Evolutionary conservation across 1,139 yeast species (phyloP), one percentile per base, ranked within the genome.

Genomic region (Geotrichum histeridarum): DNA sequence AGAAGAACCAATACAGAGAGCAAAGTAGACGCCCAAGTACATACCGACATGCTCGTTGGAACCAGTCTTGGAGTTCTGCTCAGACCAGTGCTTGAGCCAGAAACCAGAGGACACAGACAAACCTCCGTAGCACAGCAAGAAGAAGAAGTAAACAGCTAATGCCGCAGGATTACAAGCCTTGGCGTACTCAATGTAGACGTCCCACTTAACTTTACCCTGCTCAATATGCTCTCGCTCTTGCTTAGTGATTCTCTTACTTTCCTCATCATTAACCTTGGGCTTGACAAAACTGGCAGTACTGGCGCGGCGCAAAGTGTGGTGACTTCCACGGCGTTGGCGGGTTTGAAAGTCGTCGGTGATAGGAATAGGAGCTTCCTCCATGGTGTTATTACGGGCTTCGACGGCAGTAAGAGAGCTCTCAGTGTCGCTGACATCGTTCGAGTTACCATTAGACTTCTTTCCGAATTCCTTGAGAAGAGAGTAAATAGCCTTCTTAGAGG

Each of bases 11-110:
- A 89, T 65, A 59, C 96, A 95, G 51, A 88, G 72, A n/a, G 77
- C 73, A 57, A 87, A 78, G 69, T 89, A 88, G 50, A 85, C 76
- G 33, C 85, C 84, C 64, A 91, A 75, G 66, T 88, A 88, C 61
- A 74, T 79, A 46, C 73, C 73, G 18, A 86, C 81, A 52, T 80
- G 66, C 1, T 95, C 91, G 67, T 91, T 89, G 57, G 73, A 75
- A 36, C 90, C 90, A 48, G 72, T 69, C 51, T 68, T 71, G 3
- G 88, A 78, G 66, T 91, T 90, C 32, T 84, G 80, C 68, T 51
- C 54, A 14, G 95, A 89, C 98, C 97, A 91, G 65, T 86, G 87
- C 67, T 91, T 91, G 64, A 91, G 79, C 98, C 98, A 91, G 57
- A 89, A 77, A 64, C 83, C 87, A 39, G 90, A 77, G 7, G 70